Conservation (phyloP, 805 yeast genomes). For the Candida sithepensis region DNA sequence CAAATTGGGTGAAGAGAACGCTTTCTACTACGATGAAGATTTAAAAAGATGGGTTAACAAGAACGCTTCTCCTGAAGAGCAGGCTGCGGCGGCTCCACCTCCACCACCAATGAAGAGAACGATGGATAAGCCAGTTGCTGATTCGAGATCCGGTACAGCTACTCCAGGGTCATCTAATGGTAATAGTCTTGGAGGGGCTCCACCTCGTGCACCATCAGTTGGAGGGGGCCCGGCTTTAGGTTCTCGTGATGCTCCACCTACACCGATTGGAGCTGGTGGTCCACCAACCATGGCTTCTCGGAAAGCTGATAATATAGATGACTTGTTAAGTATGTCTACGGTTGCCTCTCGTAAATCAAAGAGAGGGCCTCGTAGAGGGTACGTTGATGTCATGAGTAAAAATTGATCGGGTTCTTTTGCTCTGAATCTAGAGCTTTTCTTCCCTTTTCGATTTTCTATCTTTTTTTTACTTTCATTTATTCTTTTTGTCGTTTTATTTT, state of each 20-base stretch:
- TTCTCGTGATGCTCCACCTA: constrained; percentile 7
- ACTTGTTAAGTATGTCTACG: constrained; percentile 25
- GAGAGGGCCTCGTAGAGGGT: constrained; percentile 54
- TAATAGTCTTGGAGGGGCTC: constrained; percentile 3
- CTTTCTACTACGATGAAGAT: constrained; percentile 77
- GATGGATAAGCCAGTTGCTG: constrained; percentile 15
- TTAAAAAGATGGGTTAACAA: constrained; percentile 84
- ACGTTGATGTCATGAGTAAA: constrained; percentile 61
- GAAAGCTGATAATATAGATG: constrained; percentile 28
- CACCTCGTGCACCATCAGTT: constrained; percentile 31
- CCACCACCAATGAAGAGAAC: constrained; percentile 68
- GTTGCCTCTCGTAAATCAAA: constrained; percentile 42
- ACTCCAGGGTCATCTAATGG: constrained; percentile 26
- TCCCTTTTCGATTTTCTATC: background rate
- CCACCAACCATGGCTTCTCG: constrained; percentile 9
- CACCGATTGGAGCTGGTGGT: constrained; percentile 4
- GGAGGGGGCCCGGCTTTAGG: constrained; percentile 26
- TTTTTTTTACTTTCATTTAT: background rate
- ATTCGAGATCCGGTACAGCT: constrained; percentile 37
- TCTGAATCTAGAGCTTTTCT: background rate
- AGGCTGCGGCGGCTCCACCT: constrained; percentile 47
- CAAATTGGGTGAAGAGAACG: constrained; percentile 75
- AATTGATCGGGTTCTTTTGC: constrained; percentile 6
- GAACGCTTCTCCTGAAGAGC: constrained; percentile 60
- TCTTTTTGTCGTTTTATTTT: background rate